Evolutionary conservation across 1,284 basidiomycete species (phyloP).

Genomic region (Fomitopsis palustris): DNA sequence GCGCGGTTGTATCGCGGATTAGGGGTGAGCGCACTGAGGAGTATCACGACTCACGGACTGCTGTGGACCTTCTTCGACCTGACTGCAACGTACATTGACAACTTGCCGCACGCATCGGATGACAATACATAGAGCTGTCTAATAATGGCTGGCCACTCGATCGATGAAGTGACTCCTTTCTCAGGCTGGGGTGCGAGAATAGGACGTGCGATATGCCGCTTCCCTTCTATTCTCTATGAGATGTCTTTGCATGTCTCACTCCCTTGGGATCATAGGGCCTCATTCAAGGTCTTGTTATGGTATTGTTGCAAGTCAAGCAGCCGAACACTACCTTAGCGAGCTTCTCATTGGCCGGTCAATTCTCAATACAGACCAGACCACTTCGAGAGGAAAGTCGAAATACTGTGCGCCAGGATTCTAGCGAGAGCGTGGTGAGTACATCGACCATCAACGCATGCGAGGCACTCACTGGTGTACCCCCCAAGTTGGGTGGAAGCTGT

Average conservation of each 20-base stretch:
- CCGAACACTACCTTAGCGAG: too few species aligned
- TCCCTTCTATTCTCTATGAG: too few species aligned
- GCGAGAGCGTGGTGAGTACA: neutral
- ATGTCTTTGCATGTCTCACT: too few species aligned
- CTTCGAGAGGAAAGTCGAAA: neutral
- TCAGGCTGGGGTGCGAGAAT: too few species aligned
- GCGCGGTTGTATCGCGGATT: slow-evolving; percentile 81
- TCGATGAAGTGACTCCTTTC: too few species aligned
- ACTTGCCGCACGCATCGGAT: slow-evolving; percentile 39
- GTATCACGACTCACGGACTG: slow-evolving; percentile 79
- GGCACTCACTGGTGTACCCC: neutral
- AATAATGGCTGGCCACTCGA: neutral
- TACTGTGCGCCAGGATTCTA: neutral
- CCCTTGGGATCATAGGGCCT: too few species aligned
- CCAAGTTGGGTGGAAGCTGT: neutral
- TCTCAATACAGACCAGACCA: neutral
- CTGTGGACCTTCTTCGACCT: slow-evolving; percentile 84
- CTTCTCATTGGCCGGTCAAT: too few species aligned
- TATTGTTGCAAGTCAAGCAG: too few species aligned
- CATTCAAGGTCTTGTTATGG: too few species aligned
- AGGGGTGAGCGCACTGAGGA: slow-evolving; percentile 79
- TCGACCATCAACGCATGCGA: neutral
- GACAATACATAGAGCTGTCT: slow-evolving; percentile 9
- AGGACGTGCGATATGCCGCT: too few species aligned
- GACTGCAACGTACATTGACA: slow-evolving; percentile 71